A percentile compares a stretch with the other conserved stretches of the same genome.
Evolutionary conservation across 345 rosid species (phyloP).

Genomic region (Brassica juncea): DNA sequence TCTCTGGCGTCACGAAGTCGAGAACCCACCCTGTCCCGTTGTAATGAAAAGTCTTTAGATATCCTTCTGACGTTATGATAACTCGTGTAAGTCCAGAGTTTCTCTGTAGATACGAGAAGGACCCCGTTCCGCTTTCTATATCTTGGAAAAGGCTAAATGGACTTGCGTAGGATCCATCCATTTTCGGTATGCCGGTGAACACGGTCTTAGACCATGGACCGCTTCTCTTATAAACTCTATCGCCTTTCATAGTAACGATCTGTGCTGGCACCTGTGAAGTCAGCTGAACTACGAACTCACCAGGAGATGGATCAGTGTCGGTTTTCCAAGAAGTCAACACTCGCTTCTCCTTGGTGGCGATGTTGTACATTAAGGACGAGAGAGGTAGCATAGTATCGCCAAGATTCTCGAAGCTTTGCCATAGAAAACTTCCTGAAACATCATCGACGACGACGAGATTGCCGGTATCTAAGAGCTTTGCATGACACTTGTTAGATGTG

Average conservation of each 20-base stretch:
- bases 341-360: slow-evolving; percentile 11
- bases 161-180: slow-evolving; percentile 28
- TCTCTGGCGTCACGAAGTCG: slow-evolving; percentile 3
- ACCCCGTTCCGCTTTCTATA: slow-evolving; percentile 25
- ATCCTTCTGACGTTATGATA: slow-evolving; percentile 31
- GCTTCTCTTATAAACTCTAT: slow-evolving; percentile 25
- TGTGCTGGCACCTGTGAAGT: slow-evolving; percentile 35
- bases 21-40: slow-evolving; percentile 30
- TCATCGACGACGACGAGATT: slow-evolving; percentile 33
- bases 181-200: slow-evolving; percentile 27
- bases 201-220: slow-evolving; percentile 30
- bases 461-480: slow-evolving; percentile 31
- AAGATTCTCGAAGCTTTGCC: slow-evolving; percentile 35
- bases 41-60: slow-evolving; percentile 12
- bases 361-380: slow-evolving; percentile 24
- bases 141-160: slow-evolving; percentile 28
- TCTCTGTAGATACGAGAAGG: slow-evolving; percentile 23
- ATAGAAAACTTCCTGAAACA: slow-evolving; percentile 21
- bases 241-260: slow-evolving; percentile 24
- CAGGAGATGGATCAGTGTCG: slow-evolving; percentile 37
- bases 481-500: slow-evolving; percentile 26
- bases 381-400: slow-evolving; percentile 36
- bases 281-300: slow-evolving; percentile 23
- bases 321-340: slow-evolving; percentile 34
- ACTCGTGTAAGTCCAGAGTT: neutral